These are phyloP conservation scores for Melaleuca quinquenervia DNA, from an alignment of 345 rosid species.

Conservation along the genomic window DNA sequence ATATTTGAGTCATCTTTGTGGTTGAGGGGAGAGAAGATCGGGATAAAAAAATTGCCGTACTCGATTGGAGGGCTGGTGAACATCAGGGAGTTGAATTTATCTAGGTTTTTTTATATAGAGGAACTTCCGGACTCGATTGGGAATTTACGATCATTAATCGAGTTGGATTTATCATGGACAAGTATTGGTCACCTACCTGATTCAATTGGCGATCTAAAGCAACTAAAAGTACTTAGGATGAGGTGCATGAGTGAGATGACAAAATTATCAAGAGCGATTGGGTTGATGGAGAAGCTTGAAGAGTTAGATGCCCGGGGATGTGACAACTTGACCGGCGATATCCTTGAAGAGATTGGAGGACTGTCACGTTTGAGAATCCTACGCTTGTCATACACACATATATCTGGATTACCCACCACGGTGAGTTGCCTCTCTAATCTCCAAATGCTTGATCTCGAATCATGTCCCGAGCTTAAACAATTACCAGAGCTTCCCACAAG, in stretches of 20 bases:
- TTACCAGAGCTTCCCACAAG: background rate
- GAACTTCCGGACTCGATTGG: background rate
- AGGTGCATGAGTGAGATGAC: background rate
- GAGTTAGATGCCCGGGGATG: fast-evolving
- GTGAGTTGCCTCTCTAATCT: background rate
- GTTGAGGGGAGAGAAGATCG: background rate
- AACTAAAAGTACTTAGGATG: background rate
- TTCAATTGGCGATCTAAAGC: background rate
- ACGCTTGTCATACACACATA: fast-evolving
- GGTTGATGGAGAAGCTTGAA: background rate
- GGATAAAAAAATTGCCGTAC: too few species aligned
- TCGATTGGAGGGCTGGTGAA: too few species aligned
- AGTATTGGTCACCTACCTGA: background rate
- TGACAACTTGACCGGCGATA: fast-evolving
- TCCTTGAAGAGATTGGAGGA: background rate
- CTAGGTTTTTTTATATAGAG: too few species aligned
- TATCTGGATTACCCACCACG: fast-evolving
- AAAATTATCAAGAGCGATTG: background rate
- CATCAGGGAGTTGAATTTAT: too few species aligned
- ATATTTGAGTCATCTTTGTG: background rate
- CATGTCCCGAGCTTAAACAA: fast-evolving
- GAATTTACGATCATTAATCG: background rate
- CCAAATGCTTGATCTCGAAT: fast-evolving
- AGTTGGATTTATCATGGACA: background rate
- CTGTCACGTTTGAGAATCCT: background rate